Base-by-base conservation (phyloP, 2,329 filamentous ascomycete genomes). In the Orbilia brochopaga region DNA sequence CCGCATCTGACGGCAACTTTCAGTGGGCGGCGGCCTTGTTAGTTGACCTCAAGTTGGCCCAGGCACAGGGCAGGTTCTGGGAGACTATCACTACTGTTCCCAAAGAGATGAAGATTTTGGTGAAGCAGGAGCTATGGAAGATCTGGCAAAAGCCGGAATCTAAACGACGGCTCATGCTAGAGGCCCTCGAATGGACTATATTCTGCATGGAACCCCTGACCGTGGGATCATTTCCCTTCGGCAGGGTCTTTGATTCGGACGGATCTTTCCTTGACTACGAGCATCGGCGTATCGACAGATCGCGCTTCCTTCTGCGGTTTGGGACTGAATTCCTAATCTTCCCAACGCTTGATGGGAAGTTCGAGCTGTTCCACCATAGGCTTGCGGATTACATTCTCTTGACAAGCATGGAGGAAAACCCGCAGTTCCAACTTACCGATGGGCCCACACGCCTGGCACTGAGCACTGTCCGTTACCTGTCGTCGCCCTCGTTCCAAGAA, bases 111-210 rank as follows among this genome's bases (percentile, higher is more conserved):
- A 21, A 46, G 35, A 66, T 73, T 46, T 21, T 73, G 8, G 62
- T 73, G 27, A 66, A 67, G 44, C 55, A 73, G 15, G 62, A 67
- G 62, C 27, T 73, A 10, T 73, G 69, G 69, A 62, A 63, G 48
- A 73, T 73, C 8, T 73, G 69, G 69, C 69, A 73, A 53, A 66
- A 66, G 24, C 69, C 69, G n/a, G 69, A 73, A 35, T 67, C 62
- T 8, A 73, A 67, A 50, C 56, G 69, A 10, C 56, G 69, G 10
- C 37, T 73, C 7, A 51, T 40, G 1, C 53, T 73, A 10, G 69
- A 73, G 21, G 62, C 61, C 44, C 57, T 73, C 7, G 69, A 73
- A 30, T 73, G 69, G 69, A 66, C 63, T 8, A 73, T 73, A 37
- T 73, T 73, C 56, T 73, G 62, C 52, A 66, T 73, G 63, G 69